Conservation (phyloP, 2,329 filamentous ascomycete species). For the Aureobasidium sp. region DNA sequence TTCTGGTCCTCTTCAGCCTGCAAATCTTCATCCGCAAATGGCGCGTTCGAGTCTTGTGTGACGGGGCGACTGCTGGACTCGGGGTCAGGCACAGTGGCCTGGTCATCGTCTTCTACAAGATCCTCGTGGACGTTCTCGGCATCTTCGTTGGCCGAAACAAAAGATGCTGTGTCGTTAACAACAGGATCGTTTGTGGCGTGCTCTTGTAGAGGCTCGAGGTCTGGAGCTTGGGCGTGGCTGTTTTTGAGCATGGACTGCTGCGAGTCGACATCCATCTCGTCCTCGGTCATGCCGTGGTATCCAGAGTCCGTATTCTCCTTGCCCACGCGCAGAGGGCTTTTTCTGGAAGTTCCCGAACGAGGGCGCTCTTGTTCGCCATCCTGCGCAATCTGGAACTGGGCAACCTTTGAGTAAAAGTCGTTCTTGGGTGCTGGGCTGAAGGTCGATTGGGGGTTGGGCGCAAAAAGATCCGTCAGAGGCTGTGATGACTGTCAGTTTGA, state of each 20-base stretch:
- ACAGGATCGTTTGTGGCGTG: constrained; percentile 7
- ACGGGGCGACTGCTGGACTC: constrained; percentile 14
- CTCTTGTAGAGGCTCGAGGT: constrained; percentile 13
- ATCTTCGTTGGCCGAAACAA: constrained; percentile 43
- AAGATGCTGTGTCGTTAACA: constrained; percentile 31
- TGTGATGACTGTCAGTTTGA: constrained; percentile 40
- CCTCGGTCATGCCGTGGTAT: constrained; percentile 60
- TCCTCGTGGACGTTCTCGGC: constrained; percentile 24
- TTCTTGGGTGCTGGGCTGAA: constrained; percentile 36
- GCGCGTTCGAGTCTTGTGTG: constrained; percentile 3
- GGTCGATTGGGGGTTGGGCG: constrained; percentile 34
- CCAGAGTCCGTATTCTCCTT: constrained; percentile 54
- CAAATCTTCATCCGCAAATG: constrained; percentile 18
- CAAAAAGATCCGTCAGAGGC: constrained; percentile 45
- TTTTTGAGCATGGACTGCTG: constrained; percentile 14
- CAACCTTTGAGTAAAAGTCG: constrained; percentile 46
- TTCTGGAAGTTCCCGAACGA: constrained; percentile 21
- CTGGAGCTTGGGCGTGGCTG: constrained; percentile 2
- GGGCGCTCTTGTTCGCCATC: constrained; percentile 37
- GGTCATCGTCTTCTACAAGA: constrained; percentile 27
- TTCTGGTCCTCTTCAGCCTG: constrained; percentile 14
- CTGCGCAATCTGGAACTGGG: constrained; percentile 54
- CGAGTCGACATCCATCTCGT: constrained; percentile 40
- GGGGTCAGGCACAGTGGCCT: constrained; percentile 23
- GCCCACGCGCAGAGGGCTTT: constrained; percentile 28